Base-by-base conservation (phyloP, 2,329 filamentous ascomycete species). In the Aschersonia sp. region DNA sequence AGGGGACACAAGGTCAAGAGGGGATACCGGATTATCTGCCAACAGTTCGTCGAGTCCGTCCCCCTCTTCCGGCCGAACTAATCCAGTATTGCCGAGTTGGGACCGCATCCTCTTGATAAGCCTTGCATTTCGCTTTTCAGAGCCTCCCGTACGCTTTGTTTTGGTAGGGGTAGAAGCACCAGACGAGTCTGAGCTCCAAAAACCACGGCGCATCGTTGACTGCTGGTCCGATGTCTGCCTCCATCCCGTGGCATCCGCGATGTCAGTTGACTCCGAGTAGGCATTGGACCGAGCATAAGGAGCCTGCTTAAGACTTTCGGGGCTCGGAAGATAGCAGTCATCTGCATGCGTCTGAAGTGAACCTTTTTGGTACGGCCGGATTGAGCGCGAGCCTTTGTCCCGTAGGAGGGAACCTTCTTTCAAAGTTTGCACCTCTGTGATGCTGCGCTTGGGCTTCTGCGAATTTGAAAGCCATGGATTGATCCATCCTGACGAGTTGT, bases 281-380 rank as follows among this genome's bases (percentile, higher is more conserved):
- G 57, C 58, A 47, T 64, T 60, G 5, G 50, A 30, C 37, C 57
- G 56, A 9, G 51, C 51, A 22, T 55, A 51, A 5, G 56, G 56
- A 39, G 54, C 56, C 52, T 66, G 64, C 53, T 65, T 63, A 47
- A 67, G 58, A 50, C 65, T 67, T 50, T 64, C 60, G 4, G 65
- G 65, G 45, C 65, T 67, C 4, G 69, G 69, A 8, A 72, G 57
- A 50, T 70, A 65, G 49, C 66, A 70, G 41, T 61, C 58, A 40
- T 12, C 30, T 8, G 40, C 8, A 35, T 7, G 33, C 61, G 55
- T 46, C 48, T 53, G 31, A 55, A 53, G 14, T 14, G 14, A 53
- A 44, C 10, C 48, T 37, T 41, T 40, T 42, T 32, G 47, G 11
- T 44, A 48, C 6, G 49, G 31, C 9, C 32, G 45, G n/a, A 14